Conservation (phyloP, 768 basidiomycete species). For the Nidularia pulvinata region DNA sequence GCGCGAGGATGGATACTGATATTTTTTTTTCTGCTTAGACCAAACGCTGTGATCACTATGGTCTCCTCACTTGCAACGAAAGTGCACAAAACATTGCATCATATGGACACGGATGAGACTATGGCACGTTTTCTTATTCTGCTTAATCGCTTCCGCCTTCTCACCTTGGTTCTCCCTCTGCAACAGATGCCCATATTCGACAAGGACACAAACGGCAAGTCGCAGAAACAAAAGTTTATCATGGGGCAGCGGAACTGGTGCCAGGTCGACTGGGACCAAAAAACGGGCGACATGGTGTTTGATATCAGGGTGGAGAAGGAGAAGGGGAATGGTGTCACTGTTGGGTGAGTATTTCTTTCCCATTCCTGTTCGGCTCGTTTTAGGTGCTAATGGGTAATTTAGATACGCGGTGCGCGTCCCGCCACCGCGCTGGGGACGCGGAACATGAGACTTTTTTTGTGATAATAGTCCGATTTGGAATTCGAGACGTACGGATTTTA, state of each 20-base stretch:
- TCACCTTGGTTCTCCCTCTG: neutral
- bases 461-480: neutral
- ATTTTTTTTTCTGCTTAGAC: no score
- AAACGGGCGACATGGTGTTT: constrained; percentile 68
- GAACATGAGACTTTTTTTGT: neutral
- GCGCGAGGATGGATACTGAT: no score
- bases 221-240: constrained; percentile 78
- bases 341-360: constrained; percentile 53
- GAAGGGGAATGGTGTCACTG: constrained; percentile 82
- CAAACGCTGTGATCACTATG: constrained; percentile 71
- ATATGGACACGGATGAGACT: constrained; percentile 80
- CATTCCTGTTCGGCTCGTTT: constrained; percentile 1
- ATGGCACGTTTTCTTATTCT: constrained; percentile 51
- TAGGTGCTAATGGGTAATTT: neutral
- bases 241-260: constrained; percentile 94
- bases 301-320: constrained; percentile 86
- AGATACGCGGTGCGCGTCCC: constrained; percentile 47
- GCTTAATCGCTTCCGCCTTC: no score
- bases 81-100: constrained; percentile 85
- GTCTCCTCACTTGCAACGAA: constrained; percentile 82
- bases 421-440: constrained; percentile 25
- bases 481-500: no score
- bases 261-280: constrained; percentile 56
- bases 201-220: constrained; percentile 72
- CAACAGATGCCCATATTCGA: constrained; percentile 73